phyloP scores from a whole-genome alignment of 106 monocot genomes.

The Phalaenopsis aphrodite region DNA sequence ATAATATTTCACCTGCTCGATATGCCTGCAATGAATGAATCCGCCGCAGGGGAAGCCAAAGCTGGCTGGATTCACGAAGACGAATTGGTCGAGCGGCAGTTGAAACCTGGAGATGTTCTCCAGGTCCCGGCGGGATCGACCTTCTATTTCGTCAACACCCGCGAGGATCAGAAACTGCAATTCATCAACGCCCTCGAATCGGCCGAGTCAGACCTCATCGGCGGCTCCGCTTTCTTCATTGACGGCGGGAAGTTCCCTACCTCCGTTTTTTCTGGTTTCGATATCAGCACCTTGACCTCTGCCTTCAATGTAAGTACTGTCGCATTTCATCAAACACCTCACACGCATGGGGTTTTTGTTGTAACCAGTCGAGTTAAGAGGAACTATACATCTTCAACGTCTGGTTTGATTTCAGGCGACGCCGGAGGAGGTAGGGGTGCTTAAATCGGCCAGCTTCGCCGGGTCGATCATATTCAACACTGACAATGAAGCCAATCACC shows the following conservation, averaged over 20 bases:
- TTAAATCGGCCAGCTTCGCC: constrained; percentile 13
- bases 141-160: constrained; percentile 80
- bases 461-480: constrained; percentile 55
- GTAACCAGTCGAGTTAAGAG: no score
- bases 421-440: constrained; percentile 22
- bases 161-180: constrained; percentile 54
- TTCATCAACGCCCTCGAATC: constrained; percentile 60
- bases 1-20: background rate
- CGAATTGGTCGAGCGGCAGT: constrained; percentile 51
- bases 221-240: constrained; percentile 53
- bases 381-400: background rate
- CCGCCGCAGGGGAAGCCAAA: constrained; percentile 51
- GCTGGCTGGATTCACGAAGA: constrained; percentile 71
- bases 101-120: constrained; percentile 71
- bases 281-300: constrained; percentile 24
- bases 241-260: constrained; percentile 48
- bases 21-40: background rate
- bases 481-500: constrained; percentile 17
- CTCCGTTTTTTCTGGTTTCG: constrained; percentile 69
- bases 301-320: constrained; percentile 63
- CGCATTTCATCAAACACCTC: background rate
- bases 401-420: constrained; percentile 32
- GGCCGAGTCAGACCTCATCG: background rate
- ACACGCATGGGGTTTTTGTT: no score
- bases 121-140: constrained; percentile 62